phyloP scores from a whole-genome alignment of 2,329 filamentous ascomycete genomes.

The Cercospora sp. region DNA sequence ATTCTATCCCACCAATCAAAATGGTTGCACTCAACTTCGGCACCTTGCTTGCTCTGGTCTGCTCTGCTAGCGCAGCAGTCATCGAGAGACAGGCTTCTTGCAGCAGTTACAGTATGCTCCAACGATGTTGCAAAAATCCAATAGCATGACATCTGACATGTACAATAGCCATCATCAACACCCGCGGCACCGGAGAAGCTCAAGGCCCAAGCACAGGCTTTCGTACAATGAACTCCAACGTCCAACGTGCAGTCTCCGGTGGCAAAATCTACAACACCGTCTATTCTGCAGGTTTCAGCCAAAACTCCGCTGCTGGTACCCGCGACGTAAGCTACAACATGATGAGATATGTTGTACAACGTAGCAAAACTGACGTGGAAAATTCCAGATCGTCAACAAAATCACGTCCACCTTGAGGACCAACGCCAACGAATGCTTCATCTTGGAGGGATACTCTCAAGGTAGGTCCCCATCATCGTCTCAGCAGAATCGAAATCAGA shows the following conservation, averaged over 20 bases:
- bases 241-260: constrained; percentile 34
- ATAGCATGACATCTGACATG: background rate
- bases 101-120: constrained; percentile 19
- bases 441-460: constrained; percentile 44
- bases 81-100: constrained; percentile 20
- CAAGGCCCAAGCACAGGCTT: constrained; percentile 36
- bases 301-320: constrained; percentile 37
- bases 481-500: no score
- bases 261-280: constrained; percentile 42
- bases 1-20: background rate
- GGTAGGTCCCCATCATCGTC: no score
- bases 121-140: background rate
- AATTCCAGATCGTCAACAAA: constrained; percentile 40
- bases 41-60: constrained; percentile 6
- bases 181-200: constrained; percentile 32
- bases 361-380: no score
- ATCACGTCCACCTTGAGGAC: constrained; percentile 33
- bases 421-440: constrained; percentile 39
- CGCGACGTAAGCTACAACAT: constrained; percentile 25
- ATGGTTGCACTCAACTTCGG: constrained; percentile 10
- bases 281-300: constrained; percentile 36
- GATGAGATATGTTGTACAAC: background rate
- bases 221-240: constrained; percentile 40
- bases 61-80: constrained; percentile 12
- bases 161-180: constrained; percentile 31